These are phyloP conservation scores for Novymonas esmeraldas DNA, from an alignment of 208 protist species.

Conservation along the genomic window DNA sequence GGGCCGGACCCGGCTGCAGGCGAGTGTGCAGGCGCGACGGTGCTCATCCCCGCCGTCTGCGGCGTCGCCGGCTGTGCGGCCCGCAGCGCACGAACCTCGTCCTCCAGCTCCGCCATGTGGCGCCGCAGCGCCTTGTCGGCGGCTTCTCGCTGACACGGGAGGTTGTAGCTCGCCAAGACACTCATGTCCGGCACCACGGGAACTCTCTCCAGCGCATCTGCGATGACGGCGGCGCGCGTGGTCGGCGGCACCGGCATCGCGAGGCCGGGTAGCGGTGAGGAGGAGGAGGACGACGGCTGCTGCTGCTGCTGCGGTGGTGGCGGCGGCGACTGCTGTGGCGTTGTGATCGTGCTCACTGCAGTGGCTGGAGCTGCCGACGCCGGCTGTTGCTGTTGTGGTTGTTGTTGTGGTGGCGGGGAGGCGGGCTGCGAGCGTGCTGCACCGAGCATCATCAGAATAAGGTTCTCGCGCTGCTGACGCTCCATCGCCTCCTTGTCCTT, in stretches of 20 bases:
- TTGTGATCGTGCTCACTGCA: not conserved
- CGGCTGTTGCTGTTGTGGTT: not conserved
- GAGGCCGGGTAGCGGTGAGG: slow-evolving; percentile 15
- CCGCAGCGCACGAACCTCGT: slow-evolving; percentile 49
- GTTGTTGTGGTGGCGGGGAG: not conserved
- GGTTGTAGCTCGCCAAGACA: slow-evolving; percentile 76
- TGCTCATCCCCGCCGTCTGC: not conserved
- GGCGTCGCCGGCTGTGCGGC: slow-evolving; percentile 6
- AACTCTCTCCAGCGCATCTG: slow-evolving; percentile 39
- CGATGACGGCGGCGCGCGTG: not conserved
- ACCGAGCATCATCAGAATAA: slow-evolving; percentile 65
- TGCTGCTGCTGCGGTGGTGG: slow-evolving; percentile 14
- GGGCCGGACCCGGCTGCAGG: slow-evolving; percentile 1
- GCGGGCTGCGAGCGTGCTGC: slow-evolving; percentile 18
- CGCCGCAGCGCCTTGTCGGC: slow-evolving; percentile 65
- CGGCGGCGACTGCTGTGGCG: slow-evolving; percentile 6
- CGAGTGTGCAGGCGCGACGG: too few relatives aligned
- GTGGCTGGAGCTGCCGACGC: slow-evolving; percentile 2
- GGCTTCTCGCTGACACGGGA: slow-evolving; percentile 61
- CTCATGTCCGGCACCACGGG: slow-evolving; percentile 81
- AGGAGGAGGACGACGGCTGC: too few relatives aligned
- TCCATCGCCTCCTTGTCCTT: slow-evolving; percentile 60
- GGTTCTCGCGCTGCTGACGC: slow-evolving; percentile 61
- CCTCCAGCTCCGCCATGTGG: slow-evolving; percentile 69
- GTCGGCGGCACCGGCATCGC: not conserved